These are phyloP conservation scores for Kondoa malvinella DNA, from an alignment of 768 basidiomycete genomes.

Conservation along the genomic window DNA sequence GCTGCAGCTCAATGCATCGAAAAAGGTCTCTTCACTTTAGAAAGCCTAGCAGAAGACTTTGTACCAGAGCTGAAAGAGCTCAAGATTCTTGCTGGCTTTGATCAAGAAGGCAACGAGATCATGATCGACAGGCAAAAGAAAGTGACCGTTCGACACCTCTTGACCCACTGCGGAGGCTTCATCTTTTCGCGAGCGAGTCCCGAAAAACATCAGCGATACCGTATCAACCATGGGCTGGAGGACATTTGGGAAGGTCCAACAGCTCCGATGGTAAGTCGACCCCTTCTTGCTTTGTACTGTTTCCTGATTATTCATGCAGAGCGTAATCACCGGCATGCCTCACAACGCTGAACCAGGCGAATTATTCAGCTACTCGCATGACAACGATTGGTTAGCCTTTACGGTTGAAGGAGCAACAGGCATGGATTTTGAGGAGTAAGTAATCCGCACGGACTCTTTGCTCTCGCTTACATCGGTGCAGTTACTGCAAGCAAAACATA, in stretches of 20 bases:
- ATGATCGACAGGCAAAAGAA: background rate
- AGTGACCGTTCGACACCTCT: conserved; percentile 7
- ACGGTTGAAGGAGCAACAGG: conserved; percentile 11
- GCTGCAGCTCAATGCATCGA: conserved; percentile 10
- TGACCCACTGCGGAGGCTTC: conserved; percentile 9
- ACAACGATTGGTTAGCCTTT: conserved; percentile 8
- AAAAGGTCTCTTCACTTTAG: conserved; percentile 6
- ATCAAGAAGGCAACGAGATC: background rate
- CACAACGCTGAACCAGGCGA: background rate
- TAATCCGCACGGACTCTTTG: too few species aligned
- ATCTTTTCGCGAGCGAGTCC: conserved; percentile 4
- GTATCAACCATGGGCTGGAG: conserved; percentile 5
- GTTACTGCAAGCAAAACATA: conserved; percentile 13
- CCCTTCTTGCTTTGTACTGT: background rate
- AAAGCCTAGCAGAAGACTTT: conserved; percentile 4
- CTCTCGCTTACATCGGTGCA: background rate
- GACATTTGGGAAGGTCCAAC: conserved; percentile 3
- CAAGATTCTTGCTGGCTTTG: conserved; percentile 2
- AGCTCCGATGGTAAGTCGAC: conserved; percentile 2
- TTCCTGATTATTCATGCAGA: background rate
- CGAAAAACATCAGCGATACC: conserved; percentile 4
- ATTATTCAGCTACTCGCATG: conserved; percentile 8
- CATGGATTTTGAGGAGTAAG: conserved; percentile 12
- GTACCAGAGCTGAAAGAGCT: conserved; percentile 11
- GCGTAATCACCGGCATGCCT: background rate